A percentile compares a stretch with the other conserved stretches of the same genome.
Conservation (phyloP, 352 stramenopile species). For the Thraustochytrium sp. region DNA sequence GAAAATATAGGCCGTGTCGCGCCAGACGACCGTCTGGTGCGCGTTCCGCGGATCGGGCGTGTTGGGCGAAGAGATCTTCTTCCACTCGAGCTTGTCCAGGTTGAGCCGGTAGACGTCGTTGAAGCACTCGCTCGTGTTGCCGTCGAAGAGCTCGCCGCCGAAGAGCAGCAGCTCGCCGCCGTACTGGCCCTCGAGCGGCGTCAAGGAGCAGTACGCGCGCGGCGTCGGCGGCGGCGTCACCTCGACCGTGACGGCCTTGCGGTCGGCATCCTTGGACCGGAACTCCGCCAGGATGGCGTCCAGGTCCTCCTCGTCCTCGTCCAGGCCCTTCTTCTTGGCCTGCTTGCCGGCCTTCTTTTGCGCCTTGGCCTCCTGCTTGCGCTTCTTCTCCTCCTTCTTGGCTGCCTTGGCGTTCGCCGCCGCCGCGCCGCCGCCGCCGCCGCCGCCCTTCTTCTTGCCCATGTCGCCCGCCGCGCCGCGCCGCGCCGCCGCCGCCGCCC, state of each 20-base stretch:
- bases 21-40: slow-evolving; percentile 85
- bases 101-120: slow-evolving; percentile 92
- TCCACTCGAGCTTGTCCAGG: slow-evolving; percentile 76
- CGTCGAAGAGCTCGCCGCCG: slow-evolving; percentile 95
- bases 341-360: slow-evolving; percentile 41
- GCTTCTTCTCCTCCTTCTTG: slow-evolving; percentile 42
- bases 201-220: slow-evolving; percentile 39
- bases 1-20: slow-evolving; percentile 92
- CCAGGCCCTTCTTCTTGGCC: slow-evolving; percentile 25
- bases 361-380: slow-evolving; percentile 33
- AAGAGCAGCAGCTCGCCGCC: slow-evolving; percentile 71
- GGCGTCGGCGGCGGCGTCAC: background rate
- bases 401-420: slow-evolving; percentile 7
- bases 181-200: slow-evolving; percentile 56
- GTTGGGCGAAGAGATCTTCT: slow-evolving; percentile 75
- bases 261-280: slow-evolving; percentile 4
- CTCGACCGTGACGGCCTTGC: slow-evolving; percentile 19
- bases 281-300: slow-evolving; percentile 38
- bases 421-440: background rate
- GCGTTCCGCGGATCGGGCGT: slow-evolving; percentile 82
- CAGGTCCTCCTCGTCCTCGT: slow-evolving; percentile 35
- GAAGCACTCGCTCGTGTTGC: slow-evolving; percentile 88
- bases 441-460: slow-evolving; percentile 43
- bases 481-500: too few species aligned
- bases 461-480: background rate